Evolutionary conservation across 1,284 basidiomycete species (phyloP).

Genomic region (Sanghuangporus baumii): DNA sequence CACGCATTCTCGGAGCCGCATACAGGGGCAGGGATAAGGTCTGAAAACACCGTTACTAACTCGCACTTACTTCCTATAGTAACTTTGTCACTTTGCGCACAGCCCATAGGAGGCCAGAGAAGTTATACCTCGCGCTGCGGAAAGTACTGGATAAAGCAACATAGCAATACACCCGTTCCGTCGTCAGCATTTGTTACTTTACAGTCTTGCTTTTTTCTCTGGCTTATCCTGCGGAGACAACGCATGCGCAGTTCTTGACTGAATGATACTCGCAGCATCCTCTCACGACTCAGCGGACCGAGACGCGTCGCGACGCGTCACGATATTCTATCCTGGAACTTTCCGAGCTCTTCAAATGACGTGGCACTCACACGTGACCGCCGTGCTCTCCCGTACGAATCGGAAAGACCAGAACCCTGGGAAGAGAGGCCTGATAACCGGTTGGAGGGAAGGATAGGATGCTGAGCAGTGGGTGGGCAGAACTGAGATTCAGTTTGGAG

Average conservation of each 20-base stretch:
- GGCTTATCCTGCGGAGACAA: not conserved
- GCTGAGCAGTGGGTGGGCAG: not conserved
- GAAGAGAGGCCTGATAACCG: too few species aligned
- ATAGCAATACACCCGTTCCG: not conserved
- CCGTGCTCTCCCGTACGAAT: not conserved
- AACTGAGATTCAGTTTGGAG: not conserved
- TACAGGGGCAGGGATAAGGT: not conserved
- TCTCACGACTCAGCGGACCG: not conserved
- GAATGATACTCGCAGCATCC: not conserved
- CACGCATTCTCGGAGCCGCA: not conserved
- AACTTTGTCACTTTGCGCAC: not conserved
- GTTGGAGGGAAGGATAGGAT: too few species aligned
- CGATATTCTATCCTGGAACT: not conserved
- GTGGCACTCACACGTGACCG: not conserved
- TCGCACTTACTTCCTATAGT: not conserved
- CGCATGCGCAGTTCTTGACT: not conserved
- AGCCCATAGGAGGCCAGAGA: not conserved
- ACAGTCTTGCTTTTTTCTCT: not conserved
- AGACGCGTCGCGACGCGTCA: not conserved
- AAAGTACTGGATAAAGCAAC: not conserved
- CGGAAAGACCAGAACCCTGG: not conserved
- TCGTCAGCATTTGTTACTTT: not conserved
- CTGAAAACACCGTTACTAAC: too few species aligned
- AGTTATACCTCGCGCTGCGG: not conserved
- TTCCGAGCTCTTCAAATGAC: not conserved